phyloP scores from a whole-genome alignment of 2,329 filamentous ascomycete genomes.

The Penicillium sp. region DNA sequence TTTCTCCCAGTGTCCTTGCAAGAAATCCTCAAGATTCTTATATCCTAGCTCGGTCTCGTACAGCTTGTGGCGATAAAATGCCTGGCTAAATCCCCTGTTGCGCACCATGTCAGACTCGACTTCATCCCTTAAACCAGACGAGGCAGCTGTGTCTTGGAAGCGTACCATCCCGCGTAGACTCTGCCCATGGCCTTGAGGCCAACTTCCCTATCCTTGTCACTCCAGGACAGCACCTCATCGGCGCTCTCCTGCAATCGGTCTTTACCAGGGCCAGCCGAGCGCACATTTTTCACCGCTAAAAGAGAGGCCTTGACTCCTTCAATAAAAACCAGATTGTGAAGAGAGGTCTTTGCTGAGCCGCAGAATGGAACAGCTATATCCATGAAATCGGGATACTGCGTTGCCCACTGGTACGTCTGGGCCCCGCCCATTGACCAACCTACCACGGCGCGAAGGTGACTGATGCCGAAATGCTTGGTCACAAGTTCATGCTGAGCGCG shows the following conservation, averaged over 20 bases:
- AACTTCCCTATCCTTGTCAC: slow-evolving; percentile 46
- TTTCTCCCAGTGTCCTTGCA: slow-evolving; percentile 68
- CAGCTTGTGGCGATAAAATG: slow-evolving; percentile 68
- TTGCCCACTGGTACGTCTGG: slow-evolving; percentile 60
- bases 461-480: slow-evolving; percentile 57
- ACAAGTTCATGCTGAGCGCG: slow-evolving; percentile 60
- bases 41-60: slow-evolving; percentile 61
- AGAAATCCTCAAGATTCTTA: slow-evolving; percentile 65
- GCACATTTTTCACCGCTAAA: slow-evolving; percentile 51
- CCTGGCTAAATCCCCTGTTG: slow-evolving; percentile 65
- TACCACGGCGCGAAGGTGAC: slow-evolving; percentile 56
- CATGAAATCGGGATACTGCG: slow-evolving; percentile 59
- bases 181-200: slow-evolving; percentile 66
- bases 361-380: slow-evolving; percentile 62
- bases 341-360: slow-evolving; percentile 56
- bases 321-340: slow-evolving; percentile 64
- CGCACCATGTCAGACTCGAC: background rate
- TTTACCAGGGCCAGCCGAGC: slow-evolving; percentile 48
- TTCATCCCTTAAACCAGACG: background rate
- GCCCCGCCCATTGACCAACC: slow-evolving; percentile 68
- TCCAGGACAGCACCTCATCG: slow-evolving; percentile 46
- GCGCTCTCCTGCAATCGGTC: slow-evolving; percentile 37
- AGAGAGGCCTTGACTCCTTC: slow-evolving; percentile 58
- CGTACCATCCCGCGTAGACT: slow-evolving; percentile 66
- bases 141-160: background rate